Conservation (phyloP, 2,329 filamentous ascomycete species). For the Sclerotinia subarctica region DNA sequence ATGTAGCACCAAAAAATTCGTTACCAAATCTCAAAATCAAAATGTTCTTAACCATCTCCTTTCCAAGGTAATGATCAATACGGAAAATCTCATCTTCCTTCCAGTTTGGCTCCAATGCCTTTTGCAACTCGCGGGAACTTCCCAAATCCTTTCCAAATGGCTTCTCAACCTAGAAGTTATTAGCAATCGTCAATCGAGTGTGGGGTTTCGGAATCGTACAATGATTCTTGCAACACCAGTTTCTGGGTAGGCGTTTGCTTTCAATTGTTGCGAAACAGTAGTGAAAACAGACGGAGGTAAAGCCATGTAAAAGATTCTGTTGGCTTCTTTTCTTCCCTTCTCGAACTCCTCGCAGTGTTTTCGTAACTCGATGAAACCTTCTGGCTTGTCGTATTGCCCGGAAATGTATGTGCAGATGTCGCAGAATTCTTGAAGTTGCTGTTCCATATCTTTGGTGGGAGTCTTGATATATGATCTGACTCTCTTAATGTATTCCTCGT, state of each 20-base stretch:
- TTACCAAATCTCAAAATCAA: slow-evolving; percentile 97
- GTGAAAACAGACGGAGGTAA: slow-evolving; percentile 97
- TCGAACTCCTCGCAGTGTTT: slow-evolving; percentile 85
- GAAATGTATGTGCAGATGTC: slow-evolving; percentile 86
- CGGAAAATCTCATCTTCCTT: slow-evolving; percentile 98
- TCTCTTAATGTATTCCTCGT: slow-evolving; percentile 87
- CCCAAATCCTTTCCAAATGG: slow-evolving; percentile 96
- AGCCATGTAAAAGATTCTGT: slow-evolving; percentile 99
- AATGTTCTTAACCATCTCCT: slow-evolving; percentile 99
- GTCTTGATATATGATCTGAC: slow-evolving; percentile 99
- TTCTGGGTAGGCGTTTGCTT: slow-evolving; percentile 93
- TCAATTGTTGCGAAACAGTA: slow-evolving; percentile 93
- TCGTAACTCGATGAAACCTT: slow-evolving; percentile 83
- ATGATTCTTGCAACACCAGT: slow-evolving; percentile 91
- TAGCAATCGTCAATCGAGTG: slow-evolving; percentile 13
- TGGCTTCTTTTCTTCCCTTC: slow-evolving; percentile 74
- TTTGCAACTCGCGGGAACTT: slow-evolving; percentile 91
- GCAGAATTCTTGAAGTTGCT: slow-evolving; percentile 89
- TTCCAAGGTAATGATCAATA: slow-evolving; percentile 98
- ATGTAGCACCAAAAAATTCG: slow-evolving; percentile 96
- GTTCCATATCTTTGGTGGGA: slow-evolving; percentile 93
- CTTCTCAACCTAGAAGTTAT: slow-evolving; percentile 77
- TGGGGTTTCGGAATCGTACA: slow-evolving; percentile 53
- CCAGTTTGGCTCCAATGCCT: slow-evolving; percentile 95
- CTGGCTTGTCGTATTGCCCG: slow-evolving; percentile 97